Evolutionary conservation across 805 yeast species (phyloP).

Genomic region (Lachancea lanzarotensis): DNA sequence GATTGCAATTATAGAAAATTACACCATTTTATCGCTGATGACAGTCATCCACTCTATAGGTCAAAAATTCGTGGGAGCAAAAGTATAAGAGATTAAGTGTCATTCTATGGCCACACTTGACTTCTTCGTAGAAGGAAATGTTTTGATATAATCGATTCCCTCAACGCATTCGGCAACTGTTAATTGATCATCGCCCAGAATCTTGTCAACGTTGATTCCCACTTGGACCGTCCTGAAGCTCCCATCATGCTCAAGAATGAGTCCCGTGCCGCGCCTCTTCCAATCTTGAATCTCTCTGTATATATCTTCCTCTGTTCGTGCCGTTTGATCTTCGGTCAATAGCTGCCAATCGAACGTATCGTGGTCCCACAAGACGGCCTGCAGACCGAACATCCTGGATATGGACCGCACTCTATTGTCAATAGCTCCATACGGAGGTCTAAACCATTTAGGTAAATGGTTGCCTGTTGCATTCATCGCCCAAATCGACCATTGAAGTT

Average conservation of each 20-base stretch:
- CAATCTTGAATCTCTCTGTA: constrained; percentile 50
- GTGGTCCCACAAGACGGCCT: constrained; percentile 82
- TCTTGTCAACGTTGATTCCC: constrained; percentile 51
- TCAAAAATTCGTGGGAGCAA: constrained; percentile 57
- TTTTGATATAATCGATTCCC: constrained; percentile 54
- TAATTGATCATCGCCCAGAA: constrained; percentile 55
- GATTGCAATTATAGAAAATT: constrained; percentile 68
- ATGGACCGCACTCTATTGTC: constrained; percentile 82
- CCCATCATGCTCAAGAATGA: constrained; percentile 86
- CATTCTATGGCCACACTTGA: background rate
- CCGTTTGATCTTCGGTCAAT: constrained; percentile 35
- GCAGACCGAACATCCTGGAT: constrained; percentile 78
- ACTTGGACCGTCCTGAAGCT: constrained; percentile 57
- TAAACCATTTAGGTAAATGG: constrained; percentile 83
- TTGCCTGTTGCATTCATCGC: constrained; percentile 93
- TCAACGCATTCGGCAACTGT: constrained; percentile 76
- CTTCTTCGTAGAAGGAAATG: constrained; percentile 9
- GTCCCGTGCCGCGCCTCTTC: constrained; percentile 45
- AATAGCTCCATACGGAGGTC: constrained; percentile 96
- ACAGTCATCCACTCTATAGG: constrained; percentile 9
- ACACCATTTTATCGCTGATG: constrained; percentile 31
- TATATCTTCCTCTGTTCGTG: constrained; percentile 46
- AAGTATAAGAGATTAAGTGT: background rate
- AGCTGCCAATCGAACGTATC: constrained; percentile 91
- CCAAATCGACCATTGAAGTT: constrained; percentile 93